Percentiles rank a stretch among this genome's conserved stretches.
Conservation (phyloP, 73 alveolate genomes). For the Loxodes magnus region DNA sequence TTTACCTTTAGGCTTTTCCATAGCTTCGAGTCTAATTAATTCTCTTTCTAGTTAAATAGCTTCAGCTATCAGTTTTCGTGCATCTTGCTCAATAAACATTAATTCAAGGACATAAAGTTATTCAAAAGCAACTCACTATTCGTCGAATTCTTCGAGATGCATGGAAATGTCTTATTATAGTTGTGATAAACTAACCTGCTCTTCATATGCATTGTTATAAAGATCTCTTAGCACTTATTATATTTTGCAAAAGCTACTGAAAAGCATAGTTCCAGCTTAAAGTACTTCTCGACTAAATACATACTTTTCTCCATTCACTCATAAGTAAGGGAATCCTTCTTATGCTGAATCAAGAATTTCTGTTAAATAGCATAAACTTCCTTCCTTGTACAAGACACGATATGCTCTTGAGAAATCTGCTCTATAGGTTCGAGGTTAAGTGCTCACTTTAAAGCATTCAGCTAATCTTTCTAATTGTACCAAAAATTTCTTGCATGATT, state of each 20-base stretch:
- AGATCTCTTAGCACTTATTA: conserved; percentile 55
- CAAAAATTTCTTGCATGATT: conserved; percentile 68
- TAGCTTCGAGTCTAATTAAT: conserved; percentile 59
- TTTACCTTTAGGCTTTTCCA: conserved; percentile 78
- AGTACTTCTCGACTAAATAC: conserved; percentile 81
- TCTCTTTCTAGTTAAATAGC: conserved; percentile 91
- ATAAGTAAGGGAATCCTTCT: conserved; percentile 86
- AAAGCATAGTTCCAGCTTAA: conserved; percentile 77
- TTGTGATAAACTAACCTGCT: conserved; percentile 22
- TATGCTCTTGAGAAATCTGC: conserved; percentile 84
- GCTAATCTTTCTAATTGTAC: conserved; percentile 65
- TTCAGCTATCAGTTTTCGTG: conserved; percentile 76
- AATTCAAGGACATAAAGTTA: conserved; percentile 74
- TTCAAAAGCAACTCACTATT: conserved; percentile 36
- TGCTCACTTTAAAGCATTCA: conserved; percentile 22
- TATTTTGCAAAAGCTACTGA: conserved; percentile 60
- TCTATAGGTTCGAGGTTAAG: conserved; percentile 73
- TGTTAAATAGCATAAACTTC: conserved; percentile 75
- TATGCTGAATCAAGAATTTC: conserved; percentile 94
- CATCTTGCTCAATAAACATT: conserved; percentile 86
- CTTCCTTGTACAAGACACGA: conserved; percentile 76
- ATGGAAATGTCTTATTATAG: conserved; percentile 37
- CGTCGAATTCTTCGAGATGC: conserved; percentile 30
- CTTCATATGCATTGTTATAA: conserved; percentile 34
- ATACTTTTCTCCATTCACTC: conserved; percentile 92